phyloP scores from a whole-genome alignment of 2,329 filamentous ascomycete genomes.

The Arthrobotrys entomopaga region DNA sequence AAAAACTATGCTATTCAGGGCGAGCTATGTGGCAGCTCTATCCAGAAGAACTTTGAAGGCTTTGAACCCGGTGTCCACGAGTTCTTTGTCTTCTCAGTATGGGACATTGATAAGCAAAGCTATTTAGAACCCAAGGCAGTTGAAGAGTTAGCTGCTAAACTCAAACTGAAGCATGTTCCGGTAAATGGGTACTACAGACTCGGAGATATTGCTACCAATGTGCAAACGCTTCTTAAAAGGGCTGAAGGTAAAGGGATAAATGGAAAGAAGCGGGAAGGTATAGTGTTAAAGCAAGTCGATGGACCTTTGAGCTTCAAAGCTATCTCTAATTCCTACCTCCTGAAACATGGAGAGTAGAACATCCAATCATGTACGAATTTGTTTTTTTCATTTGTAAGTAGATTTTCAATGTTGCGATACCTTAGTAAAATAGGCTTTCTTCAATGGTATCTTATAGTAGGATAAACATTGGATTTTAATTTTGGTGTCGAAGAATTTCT shows the following conservation, averaged over 20 bases:
- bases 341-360: constrained; percentile 57
- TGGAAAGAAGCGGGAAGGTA: constrained; percentile 59
- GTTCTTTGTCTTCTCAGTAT: constrained; percentile 61
- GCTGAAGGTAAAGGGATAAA: constrained; percentile 58
- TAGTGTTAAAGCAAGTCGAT: constrained; percentile 59
- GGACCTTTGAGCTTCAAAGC: constrained; percentile 59
- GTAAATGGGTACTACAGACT: constrained; percentile 30
- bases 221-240: constrained; percentile 58
- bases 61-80: constrained; percentile 58
- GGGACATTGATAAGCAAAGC: constrained; percentile 60
- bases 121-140: constrained; percentile 59
- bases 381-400: no score
- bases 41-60: constrained; percentile 60
- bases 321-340: constrained; percentile 60
- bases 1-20: constrained; percentile 60
- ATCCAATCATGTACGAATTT: background rate
- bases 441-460: no score
- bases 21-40: constrained; percentile 60
- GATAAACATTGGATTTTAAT: no score
- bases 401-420: no score
- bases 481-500: no score
- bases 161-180: constrained; percentile 61
- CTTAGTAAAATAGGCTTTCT: no score
- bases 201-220: constrained; percentile 19
- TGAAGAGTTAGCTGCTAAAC: constrained; percentile 58